Evolutionary conservation across 163 green algal genomes (phyloP), one percentile per base, ranked within the genome.

Genomic region (Prototheca stagnorum): DNA sequence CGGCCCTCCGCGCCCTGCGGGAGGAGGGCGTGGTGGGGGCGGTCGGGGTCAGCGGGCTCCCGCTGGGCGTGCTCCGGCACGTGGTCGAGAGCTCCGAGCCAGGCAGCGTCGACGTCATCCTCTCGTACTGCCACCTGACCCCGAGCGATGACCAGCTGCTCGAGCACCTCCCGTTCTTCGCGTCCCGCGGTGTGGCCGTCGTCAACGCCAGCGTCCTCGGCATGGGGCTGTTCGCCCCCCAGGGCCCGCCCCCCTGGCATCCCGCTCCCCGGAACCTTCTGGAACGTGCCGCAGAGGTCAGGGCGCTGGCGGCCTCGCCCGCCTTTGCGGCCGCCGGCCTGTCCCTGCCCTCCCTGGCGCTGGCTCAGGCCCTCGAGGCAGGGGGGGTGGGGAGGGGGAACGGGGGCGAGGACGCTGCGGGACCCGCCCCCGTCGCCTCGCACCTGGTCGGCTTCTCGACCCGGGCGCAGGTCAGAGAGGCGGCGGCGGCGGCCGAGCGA

Each of bases 91-190:
- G 64, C 25, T 65, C 70, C 41, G 62, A 70, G 8, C 28, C 56
- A 8, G 79, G 82, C 6, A 71, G 54, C 2, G 76, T 96, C 19
- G 88, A 95, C 27, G 56, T 77, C 0, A 57, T 86, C 0, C 69
- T 96, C 34, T 91, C 80, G 7, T 96, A 96, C 68, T 95, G 88
- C 71, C 87, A 96, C 67, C 74, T 86, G 66, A 77, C 46, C 40
- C 61, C 95, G 23, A 81, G 80, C 31, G 88, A 96, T 72, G 53
- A 59, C 16, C 67, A 61, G 1, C 68, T 96, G 26, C 5, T 43
- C 37, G 56, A 54, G 4, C 43, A 81, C 34, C 29, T 85, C 37
- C 75, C 77, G 4, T 85, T 80, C 49, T 58, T 84, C 15, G 26
- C 67, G 35, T 41, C 45, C 9, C 67, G 72, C 40, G 47, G 64